phyloP scores from a whole-genome alignment of 139 green algal genomes.

The Tetratostichococcus sp. region DNA sequence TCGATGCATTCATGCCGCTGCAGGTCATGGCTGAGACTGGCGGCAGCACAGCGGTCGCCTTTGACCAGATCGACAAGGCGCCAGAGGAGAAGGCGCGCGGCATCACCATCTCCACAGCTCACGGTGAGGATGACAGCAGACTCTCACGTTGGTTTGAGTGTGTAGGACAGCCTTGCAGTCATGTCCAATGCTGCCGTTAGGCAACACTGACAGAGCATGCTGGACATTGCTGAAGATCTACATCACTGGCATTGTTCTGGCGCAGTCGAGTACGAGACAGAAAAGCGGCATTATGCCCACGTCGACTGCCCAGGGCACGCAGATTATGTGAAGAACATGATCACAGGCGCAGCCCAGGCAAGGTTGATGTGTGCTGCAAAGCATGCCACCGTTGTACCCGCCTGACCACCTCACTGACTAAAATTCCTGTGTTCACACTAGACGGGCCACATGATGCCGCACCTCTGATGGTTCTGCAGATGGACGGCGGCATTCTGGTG shows the following conservation, averaged over 20 bases:
- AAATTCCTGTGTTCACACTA: no score
- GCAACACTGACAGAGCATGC: no score
- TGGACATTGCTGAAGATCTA: no score
- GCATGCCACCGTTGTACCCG: no score
- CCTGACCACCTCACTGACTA: no score
- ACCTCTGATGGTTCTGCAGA: no score
- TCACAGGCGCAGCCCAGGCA: slow-evolving; percentile 87
- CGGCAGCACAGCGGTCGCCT: slow-evolving; percentile 74
- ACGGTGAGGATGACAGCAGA: no score
- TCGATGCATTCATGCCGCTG: not conserved
- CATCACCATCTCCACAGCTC: slow-evolving; percentile 98
- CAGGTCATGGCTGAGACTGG: slow-evolving; percentile 87
- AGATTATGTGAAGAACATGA: slow-evolving; percentile 99
- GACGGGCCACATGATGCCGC: no score
- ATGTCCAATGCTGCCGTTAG: no score
- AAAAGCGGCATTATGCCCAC: slow-evolving; percentile 95
- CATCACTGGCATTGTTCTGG: no score
- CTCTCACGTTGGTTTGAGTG: no score
- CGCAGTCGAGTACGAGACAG: slow-evolving; percentile 97
- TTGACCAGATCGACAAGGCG: slow-evolving; percentile 98
- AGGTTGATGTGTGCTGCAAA: not conserved
- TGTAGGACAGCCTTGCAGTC: no score
- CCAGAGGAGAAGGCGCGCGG: slow-evolving; percentile 97
- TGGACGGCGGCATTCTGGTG: slow-evolving; percentile 98
- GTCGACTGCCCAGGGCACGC: slow-evolving; percentile 98